Conservation (phyloP, 306 rosid species). For the Betula pendula region DNA sequence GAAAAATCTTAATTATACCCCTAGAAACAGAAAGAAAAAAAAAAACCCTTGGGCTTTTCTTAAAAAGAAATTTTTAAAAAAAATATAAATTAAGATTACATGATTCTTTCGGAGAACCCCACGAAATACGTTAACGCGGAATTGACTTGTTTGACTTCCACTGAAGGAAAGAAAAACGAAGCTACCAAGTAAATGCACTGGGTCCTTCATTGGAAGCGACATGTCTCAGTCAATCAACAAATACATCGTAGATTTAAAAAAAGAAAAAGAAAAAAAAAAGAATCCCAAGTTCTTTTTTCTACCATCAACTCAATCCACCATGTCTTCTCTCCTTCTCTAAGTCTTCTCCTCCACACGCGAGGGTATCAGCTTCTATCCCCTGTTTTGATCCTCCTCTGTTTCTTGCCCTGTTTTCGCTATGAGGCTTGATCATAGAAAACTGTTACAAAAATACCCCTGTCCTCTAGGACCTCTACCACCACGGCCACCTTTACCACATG, state of each 20-base stretch:
- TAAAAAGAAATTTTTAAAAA: no score
- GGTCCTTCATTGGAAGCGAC: constrained; percentile 21
- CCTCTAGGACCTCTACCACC: no score
- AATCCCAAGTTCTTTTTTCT: not conserved
- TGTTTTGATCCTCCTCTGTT: constrained; percentile 7
- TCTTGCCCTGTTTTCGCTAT: constrained; percentile 14
- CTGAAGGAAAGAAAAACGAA: not conserved
- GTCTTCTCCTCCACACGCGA: not conserved
- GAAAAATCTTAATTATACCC: no score
- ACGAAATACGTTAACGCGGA: constrained; percentile 17
- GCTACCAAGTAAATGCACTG: constrained; percentile 19
- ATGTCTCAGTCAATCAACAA: not conserved
- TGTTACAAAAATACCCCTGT: no score
- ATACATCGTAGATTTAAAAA: not conserved
- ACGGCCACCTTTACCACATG: no score
- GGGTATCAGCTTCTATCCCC: constrained; percentile 15
- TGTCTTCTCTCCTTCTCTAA: not conserved
- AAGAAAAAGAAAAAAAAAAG: not conserved
- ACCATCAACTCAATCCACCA: not conserved
- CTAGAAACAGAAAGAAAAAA: no score
- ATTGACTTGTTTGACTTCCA: constrained; percentile 15
- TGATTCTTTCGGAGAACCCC: not conserved
- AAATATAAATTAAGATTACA: no score
- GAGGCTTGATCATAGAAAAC: constrained; percentile 22
- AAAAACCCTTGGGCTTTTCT: no score